A percentile compares a stretch with the other conserved stretches of the same genome.
These are phyloP conservation scores for Apiospora aurea DNA, from an alignment of 2,329 filamentous ascomycete species.

Conservation along the genomic window DNA sequence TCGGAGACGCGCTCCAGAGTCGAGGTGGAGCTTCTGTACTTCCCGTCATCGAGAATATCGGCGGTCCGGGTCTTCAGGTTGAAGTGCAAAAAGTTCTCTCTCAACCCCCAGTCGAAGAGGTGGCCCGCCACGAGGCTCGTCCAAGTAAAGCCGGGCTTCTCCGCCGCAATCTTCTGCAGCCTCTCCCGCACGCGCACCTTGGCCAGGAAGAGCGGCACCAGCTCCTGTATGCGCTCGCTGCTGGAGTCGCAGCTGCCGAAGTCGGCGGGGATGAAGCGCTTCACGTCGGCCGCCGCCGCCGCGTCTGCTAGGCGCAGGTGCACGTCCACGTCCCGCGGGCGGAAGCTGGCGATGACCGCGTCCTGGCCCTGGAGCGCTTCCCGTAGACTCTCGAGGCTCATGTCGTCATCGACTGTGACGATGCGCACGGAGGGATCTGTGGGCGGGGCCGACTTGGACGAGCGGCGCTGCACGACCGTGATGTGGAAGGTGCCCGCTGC, in stretches of 20 bases:
- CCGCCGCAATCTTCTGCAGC: slow-evolving; percentile 39
- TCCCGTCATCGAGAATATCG: slow-evolving; percentile 46
- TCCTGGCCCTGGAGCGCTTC: slow-evolving; percentile 44
- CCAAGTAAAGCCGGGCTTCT: slow-evolving; percentile 41
- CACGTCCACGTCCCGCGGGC: slow-evolving; percentile 37
- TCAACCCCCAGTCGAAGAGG: slow-evolving; percentile 52
- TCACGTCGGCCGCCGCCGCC: slow-evolving; percentile 45
- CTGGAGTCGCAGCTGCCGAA: slow-evolving; percentile 50
- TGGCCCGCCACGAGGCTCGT: slow-evolving; percentile 49
- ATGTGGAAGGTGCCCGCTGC: slow-evolving; percentile 40
- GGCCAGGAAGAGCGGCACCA: slow-evolving; percentile 46
- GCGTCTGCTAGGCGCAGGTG: slow-evolving; percentile 48
- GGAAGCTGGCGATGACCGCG: slow-evolving; percentile 47
- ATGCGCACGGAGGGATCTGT: slow-evolving; percentile 31
- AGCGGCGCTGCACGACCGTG: slow-evolving; percentile 43
- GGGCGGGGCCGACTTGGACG: slow-evolving; percentile 37
- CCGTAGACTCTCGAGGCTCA: slow-evolving; percentile 41
- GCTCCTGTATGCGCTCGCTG: slow-evolving; percentile 42
- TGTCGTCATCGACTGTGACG: slow-evolving; percentile 41
- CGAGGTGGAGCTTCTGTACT: slow-evolving; percentile 42
- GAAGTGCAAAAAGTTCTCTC: slow-evolving; percentile 46
- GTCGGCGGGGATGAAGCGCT: slow-evolving; percentile 49
- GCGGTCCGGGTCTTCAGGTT: slow-evolving; percentile 39
- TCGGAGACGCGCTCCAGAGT: slow-evolving; percentile 45
- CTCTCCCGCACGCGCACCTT: slow-evolving; percentile 44